Evolutionary conservation across 441 rosid species (phyloP), one percentile per base, ranked within the genome.

Genomic region (Adansonia rubrostipa): DNA sequence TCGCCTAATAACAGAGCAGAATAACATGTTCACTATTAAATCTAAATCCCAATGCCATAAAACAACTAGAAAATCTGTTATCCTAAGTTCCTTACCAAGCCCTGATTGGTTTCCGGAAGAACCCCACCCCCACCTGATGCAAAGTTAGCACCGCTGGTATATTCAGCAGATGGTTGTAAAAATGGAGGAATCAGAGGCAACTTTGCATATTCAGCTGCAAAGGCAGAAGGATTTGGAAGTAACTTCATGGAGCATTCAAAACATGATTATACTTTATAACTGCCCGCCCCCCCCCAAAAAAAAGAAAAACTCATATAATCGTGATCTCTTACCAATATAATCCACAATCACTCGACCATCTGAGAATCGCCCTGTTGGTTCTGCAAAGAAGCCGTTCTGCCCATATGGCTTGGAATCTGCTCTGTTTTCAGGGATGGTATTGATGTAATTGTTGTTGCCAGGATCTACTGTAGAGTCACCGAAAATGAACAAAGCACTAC

Each of bases 281-380:
- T 2, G 0, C 17, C 51, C 13, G 3, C 13, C 8, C 9, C 33
- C 33, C 33, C 2, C 2, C 2, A 28, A 28, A 28, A 28, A 28
- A 28, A 28, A 2, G 2, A 28, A 44, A 44, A 8, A 1, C 50
- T 45, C 50, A 45, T 45, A 10, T 2, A 58, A 58, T 22, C 6
- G 5, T 20, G 14, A 61, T 61, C 8, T 22, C 9, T 6, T 84
- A 90, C 93, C 91, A 2, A 90, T 86, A 72, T 77, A 90, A 81
- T 90, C 93, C 5, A 90, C 86, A 13, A 88, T 17, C 15, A 88
- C 64, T 4, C 94, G 92, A 77, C 92, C 92, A 63, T 89, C 82
- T 13, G 94, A 87, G 85, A 88, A 90, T 24, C 91, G 86, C 0
- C 92, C 92, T 0, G 90, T 85, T 4, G 94, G 94, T 17, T 20